Evolutionary conservation across 73 alveolate genomes (phyloP).

Genomic region (Paramecium pentaurelia): DNA sequence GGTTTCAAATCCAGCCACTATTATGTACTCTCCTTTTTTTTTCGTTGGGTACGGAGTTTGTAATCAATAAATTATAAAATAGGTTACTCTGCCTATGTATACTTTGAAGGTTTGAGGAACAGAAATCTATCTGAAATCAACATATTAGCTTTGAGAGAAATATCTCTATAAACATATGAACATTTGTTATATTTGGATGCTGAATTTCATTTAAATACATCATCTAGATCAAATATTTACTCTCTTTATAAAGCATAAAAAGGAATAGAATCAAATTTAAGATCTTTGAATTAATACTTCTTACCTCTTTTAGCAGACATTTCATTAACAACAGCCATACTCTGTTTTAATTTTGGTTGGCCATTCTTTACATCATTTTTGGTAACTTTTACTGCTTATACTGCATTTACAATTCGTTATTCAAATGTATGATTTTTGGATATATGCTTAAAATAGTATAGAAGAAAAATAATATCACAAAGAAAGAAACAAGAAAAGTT

Average conservation of each 20-base stretch:
- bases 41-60: not conserved
- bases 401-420: not conserved
- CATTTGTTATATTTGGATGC: conserved; percentile 47
- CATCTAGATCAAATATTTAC: conserved; percentile 31
- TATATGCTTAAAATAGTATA: not conserved
- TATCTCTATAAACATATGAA: conserved; percentile 45
- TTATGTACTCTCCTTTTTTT: not conserved
- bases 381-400: not conserved
- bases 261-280: conserved; percentile 49
- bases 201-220: conserved; percentile 30
- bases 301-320: conserved; percentile 40
- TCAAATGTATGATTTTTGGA: not conserved
- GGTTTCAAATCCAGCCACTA: conserved; percentile 32
- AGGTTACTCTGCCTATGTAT: conserved; percentile 59
- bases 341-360: conserved; percentile 41
- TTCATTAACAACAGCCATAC: not conserved
- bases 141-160: conserved; percentile 42
- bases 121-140: not conserved
- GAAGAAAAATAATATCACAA: conserved; percentile 69
- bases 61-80: not conserved
- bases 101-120: conserved; percentile 48
- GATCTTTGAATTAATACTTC: conserved; percentile 4
- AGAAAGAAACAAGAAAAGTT: conserved; percentile 69
- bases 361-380: conserved; percentile 34
- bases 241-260: conserved; percentile 34